Evolutionary conservation across 768 basidiomycete species (phyloP).

Genomic region (Hypholoma fasciculare): DNA sequence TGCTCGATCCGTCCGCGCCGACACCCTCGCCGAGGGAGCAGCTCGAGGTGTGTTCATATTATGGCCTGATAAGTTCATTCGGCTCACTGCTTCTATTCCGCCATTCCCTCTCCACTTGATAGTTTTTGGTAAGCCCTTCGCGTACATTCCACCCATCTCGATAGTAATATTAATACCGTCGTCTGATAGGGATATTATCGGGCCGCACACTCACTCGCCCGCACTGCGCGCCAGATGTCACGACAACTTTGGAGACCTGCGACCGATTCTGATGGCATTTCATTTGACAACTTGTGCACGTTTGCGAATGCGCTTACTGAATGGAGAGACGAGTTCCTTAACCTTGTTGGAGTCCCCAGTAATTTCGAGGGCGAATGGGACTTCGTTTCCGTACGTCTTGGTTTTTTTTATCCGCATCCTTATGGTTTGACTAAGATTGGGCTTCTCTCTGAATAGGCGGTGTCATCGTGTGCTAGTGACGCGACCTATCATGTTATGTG

Average conservation of each 20-base stretch:
- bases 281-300: constrained; percentile 58
- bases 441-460: constrained; percentile 32
- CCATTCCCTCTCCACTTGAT: constrained; percentile 7
- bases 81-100: constrained; percentile 11
- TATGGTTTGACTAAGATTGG: not conserved
- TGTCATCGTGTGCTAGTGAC: constrained; percentile 73
- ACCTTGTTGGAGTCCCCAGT: constrained; percentile 81
- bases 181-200: constrained; percentile 74
- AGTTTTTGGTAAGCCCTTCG: constrained; percentile 64
- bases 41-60: constrained; percentile 56
- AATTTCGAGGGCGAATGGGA: constrained; percentile 89
- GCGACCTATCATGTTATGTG: constrained; percentile 93
- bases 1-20: constrained; percentile 41
- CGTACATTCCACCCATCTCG: not conserved
- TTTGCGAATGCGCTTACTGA: constrained; percentile 58
- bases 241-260: constrained; percentile 78
- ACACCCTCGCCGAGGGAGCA: constrained; percentile 75
- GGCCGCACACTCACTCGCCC: constrained; percentile 81
- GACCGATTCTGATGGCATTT: constrained; percentile 76
- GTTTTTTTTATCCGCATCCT: not conserved
- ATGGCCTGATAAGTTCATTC: not conserved
- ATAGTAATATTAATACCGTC: constrained; percentile 1
- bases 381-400: constrained; percentile 62
- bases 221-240: constrained; percentile 81
- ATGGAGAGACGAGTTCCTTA: constrained; percentile 79